These are phyloP conservation scores for Acanthamoeba quina DNA, from an alignment of 208 protist genomes.

Conservation along the genomic window DNA sequence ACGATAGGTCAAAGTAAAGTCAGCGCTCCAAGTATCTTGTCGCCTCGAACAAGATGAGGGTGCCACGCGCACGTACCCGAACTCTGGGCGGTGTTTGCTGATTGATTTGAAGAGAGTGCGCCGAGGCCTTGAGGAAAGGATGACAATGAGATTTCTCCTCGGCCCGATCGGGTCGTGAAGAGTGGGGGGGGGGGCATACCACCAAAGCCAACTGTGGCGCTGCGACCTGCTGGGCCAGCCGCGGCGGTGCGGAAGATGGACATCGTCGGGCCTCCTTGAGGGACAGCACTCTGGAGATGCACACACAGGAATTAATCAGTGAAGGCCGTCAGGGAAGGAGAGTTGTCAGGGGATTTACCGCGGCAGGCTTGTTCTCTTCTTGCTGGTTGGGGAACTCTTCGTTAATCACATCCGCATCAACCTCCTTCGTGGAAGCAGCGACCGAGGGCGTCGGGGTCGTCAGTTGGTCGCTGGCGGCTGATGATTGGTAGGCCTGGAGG, in stretches of 20 bases:
- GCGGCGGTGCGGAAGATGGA: background rate
- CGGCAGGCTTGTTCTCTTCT: background rate
- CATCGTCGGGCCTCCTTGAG: background rate
- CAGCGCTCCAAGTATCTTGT: too few relatives aligned
- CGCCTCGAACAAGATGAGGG: too few relatives aligned
- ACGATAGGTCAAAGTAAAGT: background rate
- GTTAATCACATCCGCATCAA: background rate
- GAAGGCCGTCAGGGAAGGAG: too few relatives aligned
- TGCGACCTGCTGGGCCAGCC: background rate
- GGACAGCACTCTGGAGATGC: background rate
- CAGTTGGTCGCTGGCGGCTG: background rate
- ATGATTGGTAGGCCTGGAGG: background rate
- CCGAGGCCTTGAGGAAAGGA: background rate
- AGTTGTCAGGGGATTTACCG: background rate
- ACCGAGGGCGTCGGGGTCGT: background rate
- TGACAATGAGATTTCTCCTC: background rate
- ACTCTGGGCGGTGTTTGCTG: background rate
- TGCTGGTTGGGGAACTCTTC: slow-evolving; percentile 4
- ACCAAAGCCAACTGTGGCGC: background rate
- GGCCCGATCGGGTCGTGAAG: background rate
- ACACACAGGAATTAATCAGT: background rate
- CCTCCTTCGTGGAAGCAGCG: background rate
- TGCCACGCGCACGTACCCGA: too few relatives aligned
- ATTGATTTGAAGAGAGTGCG: background rate
- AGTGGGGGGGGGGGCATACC: background rate